phyloP scores from a whole-genome alignment of 2,329 filamentous ascomycete species.

The Aspergillus oerlinghausenensis region DNA sequence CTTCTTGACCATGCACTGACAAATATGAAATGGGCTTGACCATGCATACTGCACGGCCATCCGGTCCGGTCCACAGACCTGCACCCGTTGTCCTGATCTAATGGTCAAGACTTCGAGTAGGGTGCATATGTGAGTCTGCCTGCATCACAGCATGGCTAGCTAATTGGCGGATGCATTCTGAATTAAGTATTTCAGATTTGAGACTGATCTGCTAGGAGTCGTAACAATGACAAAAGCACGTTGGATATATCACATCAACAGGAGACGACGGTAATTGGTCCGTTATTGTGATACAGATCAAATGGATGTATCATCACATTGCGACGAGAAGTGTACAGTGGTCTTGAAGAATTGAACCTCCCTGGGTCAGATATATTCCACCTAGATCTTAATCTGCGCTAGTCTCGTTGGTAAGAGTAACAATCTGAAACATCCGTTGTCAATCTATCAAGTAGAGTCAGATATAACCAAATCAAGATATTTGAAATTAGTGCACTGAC shows the following conservation, averaged over 20 bases:
- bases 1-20: neutral
- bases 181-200: neutral
- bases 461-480: neutral
- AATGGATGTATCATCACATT: neutral
- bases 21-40: neutral
- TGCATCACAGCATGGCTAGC: neutral
- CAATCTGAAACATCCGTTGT: neutral
- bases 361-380: neutral
- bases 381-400: neutral
- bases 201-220: neutral
- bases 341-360: neutral
- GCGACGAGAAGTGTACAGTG: neutral
- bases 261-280: neutral
- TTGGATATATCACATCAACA: neutral
- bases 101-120: neutral
- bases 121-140: neutral
- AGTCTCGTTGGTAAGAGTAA: neutral
- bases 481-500: too few relatives aligned
- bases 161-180: neutral
- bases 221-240: neutral
- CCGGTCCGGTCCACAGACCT: neutral
- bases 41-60: neutral
- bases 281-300: neutral
- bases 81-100: neutral
- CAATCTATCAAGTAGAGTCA: neutral